A percentile compares a stretch with the other conserved stretches of the same genome.
These are phyloP conservation scores for Diplotaxis tenuifolia DNA, from an alignment of 345 rosid species.

Conservation along the genomic window DNA sequence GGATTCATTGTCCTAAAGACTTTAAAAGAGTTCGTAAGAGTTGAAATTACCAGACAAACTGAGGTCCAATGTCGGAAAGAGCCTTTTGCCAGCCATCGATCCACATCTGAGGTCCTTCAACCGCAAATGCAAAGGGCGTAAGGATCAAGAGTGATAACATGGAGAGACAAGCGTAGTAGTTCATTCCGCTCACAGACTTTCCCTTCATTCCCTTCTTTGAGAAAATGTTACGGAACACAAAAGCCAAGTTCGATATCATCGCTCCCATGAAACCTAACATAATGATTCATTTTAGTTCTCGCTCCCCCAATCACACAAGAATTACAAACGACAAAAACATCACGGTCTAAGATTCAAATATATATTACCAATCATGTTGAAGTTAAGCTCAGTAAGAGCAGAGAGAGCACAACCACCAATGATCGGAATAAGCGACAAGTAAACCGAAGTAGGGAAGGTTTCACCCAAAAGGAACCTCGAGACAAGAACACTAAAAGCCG, in stretches of 20 bases:
- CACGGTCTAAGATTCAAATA: neutral
- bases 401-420: constrained; percentile 99
- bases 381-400: constrained; percentile 96
- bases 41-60: constrained; percentile 63
- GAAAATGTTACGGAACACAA: constrained; percentile 87
- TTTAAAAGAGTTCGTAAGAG: neutral
- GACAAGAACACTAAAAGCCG: constrained; percentile 93
- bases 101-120: constrained; percentile 99
- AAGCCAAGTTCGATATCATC: constrained; percentile 57
- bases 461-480: constrained; percentile 90
- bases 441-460: constrained; percentile 73
- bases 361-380: constrained; percentile 83
- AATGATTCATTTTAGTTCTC: neutral
- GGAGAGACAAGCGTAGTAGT: constrained; percentile 98
- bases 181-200: constrained; percentile 98
- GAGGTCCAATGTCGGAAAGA: constrained; percentile 75
- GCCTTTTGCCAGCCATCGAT: constrained; percentile 77
- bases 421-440: constrained; percentile 82
- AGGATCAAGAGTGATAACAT: constrained; percentile 82
- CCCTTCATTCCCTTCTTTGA: constrained; percentile 99
- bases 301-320: neutral
- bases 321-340: neutral
- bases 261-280: constrained; percentile 87
- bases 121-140: constrained; percentile 92
- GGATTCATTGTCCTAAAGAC: neutral